Conservation (phyloP, 1,139 yeast species). For the Diutina neorugosa region DNA sequence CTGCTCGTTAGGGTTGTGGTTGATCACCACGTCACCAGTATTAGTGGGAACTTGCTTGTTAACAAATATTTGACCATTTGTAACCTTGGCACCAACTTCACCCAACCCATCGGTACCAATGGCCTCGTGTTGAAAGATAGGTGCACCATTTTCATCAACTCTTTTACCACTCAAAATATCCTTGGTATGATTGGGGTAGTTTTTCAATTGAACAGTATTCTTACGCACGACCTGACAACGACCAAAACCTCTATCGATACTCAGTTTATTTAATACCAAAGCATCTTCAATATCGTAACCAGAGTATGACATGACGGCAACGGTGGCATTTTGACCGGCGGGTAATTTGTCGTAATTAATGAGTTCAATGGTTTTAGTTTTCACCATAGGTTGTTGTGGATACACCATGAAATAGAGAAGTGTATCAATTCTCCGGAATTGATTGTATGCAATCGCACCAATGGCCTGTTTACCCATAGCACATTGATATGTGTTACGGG, state of each 20-base stretch:
- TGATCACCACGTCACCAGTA: slow-evolving; percentile 60
- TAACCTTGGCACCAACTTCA: slow-evolving; percentile 86
- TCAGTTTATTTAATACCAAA: slow-evolving; percentile 80
- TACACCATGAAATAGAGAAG: slow-evolving; percentile 88
- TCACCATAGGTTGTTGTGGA: slow-evolving; percentile 99
- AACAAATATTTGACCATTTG: slow-evolving; percentile 86
- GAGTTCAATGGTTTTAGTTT: slow-evolving; percentile 90
- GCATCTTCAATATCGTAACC: slow-evolving; percentile 99
- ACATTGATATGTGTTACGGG: slow-evolving; percentile 97
- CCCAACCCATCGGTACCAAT: slow-evolving; percentile 95
- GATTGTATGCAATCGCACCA: slow-evolving; percentile 97
- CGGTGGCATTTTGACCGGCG: slow-evolving; percentile 98
- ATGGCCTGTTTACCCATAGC: slow-evolving; percentile 99
- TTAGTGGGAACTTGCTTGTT: slow-evolving; percentile 88
- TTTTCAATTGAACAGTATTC: slow-evolving; percentile 77
- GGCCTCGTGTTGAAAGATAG: slow-evolving; percentile 77
- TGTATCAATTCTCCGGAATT: slow-evolving; percentile 91
- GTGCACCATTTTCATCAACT: slow-evolving; percentile 66
- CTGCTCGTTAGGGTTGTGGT: slow-evolving; percentile 22
- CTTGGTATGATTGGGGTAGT: slow-evolving; percentile 87
- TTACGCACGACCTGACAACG: slow-evolving; percentile 96
- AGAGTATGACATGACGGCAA: slow-evolving; percentile 97
- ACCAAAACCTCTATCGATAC: slow-evolving; percentile 94
- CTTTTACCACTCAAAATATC: slow-evolving; percentile 89
- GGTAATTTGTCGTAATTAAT: slow-evolving; percentile 94